A percentile compares a stretch with the other conserved stretches of the same genome.
Evolutionary conservation across 2,329 filamentous ascomycete genomes (phyloP).

Genomic region (Simplicillium aogashimaense): DNA sequence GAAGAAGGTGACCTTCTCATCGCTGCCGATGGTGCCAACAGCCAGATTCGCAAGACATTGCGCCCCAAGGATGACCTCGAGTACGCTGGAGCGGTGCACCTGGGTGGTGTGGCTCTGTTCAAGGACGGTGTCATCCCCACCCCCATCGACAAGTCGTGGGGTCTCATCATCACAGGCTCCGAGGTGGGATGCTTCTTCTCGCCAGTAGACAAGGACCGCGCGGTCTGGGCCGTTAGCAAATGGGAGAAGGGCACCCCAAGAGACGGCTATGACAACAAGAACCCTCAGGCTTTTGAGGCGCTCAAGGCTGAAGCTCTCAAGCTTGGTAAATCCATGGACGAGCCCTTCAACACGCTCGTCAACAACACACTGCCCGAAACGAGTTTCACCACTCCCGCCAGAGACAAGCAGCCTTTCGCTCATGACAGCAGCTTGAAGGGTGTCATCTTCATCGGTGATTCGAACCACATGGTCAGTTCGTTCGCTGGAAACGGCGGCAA

Average conservation of each 20-base stretch:
- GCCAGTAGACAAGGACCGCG: constrained; percentile 23
- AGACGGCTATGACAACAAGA: constrained; percentile 4
- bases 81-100: constrained; percentile 22
- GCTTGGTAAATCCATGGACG: constrained; percentile 19
- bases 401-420: constrained; percentile 29
- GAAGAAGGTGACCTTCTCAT: constrained; percentile 25
- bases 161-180: constrained; percentile 19
- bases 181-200: constrained; percentile 28
- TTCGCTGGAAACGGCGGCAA: constrained; percentile 35
- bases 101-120: constrained; percentile 23
- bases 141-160: constrained; percentile 22
- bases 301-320: constrained; percentile 19
- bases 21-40: constrained; percentile 28
- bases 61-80: constrained; percentile 22
- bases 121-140: constrained; percentile 15
- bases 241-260: constrained; percentile 10
- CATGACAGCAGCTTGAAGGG: constrained; percentile 14
- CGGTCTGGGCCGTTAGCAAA: constrained; percentile 28
- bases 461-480: constrained; percentile 33
- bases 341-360: constrained; percentile 25
- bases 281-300: constrained; percentile 10
- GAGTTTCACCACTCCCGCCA: constrained; percentile 24
- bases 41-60: constrained; percentile 22
- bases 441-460: constrained; percentile 32
- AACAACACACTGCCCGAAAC: constrained; percentile 22